Conservation (phyloP, 2,329 filamentous ascomycete genomes). For the Acrocalymma vagum region DNA sequence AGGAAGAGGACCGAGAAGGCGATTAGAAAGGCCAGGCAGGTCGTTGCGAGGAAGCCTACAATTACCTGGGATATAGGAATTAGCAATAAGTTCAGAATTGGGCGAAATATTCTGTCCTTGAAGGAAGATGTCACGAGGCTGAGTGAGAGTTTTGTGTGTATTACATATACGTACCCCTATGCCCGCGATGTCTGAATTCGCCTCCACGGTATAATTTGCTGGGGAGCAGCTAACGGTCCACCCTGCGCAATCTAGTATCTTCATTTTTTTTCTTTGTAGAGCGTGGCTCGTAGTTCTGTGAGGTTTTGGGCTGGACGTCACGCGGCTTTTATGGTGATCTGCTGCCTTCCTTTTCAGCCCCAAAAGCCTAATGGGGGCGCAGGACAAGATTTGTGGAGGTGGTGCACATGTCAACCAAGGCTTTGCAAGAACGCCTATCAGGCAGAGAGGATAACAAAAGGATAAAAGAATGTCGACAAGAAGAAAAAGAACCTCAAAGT, state of each 20-base stretch:
- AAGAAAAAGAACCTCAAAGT: no score
- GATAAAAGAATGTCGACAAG: no score
- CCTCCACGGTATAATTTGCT: constrained; percentile 20
- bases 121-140: background rate
- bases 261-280: constrained; percentile 5
- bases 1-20: constrained; percentile 38
- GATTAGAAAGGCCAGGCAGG: constrained; percentile 38
- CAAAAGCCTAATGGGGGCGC: no score
- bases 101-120: background rate
- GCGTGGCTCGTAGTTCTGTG: no score
- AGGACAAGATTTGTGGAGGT: no score
- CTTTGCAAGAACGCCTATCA: no score
- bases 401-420: no score
- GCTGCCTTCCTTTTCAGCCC: no score
- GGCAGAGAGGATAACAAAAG: no score
- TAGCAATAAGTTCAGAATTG: constrained; percentile 3
- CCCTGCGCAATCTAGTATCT: constrained; percentile 27
- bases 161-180: constrained; percentile 28
- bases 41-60: constrained; percentile 35
- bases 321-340: no score
- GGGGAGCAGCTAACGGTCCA: constrained; percentile 17
- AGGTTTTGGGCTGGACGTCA: no score
- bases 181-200: constrained; percentile 40
- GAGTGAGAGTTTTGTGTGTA: background rate
- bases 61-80: constrained; percentile 28